These are phyloP conservation scores for Venturia pyrina DNA, from an alignment of 2,329 filamentous ascomycete genomes.

Conservation along the genomic window DNA sequence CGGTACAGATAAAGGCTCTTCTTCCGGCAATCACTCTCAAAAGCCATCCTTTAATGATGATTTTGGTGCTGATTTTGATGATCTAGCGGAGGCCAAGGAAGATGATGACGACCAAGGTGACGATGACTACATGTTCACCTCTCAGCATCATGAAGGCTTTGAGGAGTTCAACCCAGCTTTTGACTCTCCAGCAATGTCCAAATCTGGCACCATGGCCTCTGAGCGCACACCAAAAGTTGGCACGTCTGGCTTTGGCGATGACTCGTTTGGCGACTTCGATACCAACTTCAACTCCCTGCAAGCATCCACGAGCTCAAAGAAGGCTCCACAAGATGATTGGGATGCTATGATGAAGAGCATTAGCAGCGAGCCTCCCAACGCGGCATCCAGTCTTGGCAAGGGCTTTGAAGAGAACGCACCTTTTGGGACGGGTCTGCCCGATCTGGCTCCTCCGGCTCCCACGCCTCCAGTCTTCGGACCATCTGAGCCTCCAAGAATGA, in stretches of 20 bases:
- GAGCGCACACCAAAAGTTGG: conserved; percentile 29
- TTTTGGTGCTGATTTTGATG: conserved; percentile 71
- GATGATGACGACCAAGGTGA: conserved; percentile 47
- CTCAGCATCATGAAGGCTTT: conserved; percentile 43
- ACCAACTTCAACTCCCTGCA: conserved; percentile 28
- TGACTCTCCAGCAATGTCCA: conserved; percentile 50
- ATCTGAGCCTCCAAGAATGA: background rate
- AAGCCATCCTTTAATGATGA: conserved; percentile 43
- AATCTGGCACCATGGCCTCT: conserved; percentile 36
- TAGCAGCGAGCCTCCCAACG: conserved; percentile 4
- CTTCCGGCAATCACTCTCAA: conserved; percentile 15
- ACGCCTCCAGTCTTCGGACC: conserved; percentile 7
- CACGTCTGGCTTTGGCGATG: conserved; percentile 19
- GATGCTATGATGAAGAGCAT: conserved; percentile 71
- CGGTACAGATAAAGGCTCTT: conserved; percentile 23
- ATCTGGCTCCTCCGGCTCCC: conserved; percentile 5
- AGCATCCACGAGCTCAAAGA: conserved; percentile 26
- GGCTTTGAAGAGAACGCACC: background rate
- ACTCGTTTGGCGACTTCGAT: conserved; percentile 42
- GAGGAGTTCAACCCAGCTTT: conserved; percentile 78
- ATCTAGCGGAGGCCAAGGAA: conserved; percentile 75
- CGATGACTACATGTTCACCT: conserved; percentile 69
- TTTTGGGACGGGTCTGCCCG: background rate
- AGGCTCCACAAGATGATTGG: conserved; percentile 61
- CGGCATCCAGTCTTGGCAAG: background rate